phyloP scores from a whole-genome alignment of 2,329 filamentous ascomycete species.

The Paramyrothecium roridum region DNA sequence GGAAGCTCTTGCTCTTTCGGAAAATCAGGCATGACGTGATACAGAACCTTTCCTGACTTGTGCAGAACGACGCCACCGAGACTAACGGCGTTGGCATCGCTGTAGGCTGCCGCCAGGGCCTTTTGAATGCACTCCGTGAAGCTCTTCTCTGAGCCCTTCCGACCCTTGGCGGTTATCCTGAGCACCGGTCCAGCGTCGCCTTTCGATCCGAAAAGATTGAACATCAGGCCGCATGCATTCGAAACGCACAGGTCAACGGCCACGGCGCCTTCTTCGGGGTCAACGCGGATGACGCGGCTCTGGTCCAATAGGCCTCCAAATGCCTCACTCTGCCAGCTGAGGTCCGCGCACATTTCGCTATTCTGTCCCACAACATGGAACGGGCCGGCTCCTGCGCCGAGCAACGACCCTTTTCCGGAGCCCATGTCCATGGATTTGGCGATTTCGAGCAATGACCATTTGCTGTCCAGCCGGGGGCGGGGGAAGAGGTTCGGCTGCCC shows the following conservation, averaged over 20 bases:
- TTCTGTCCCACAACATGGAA: slow-evolving; percentile 38
- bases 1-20: slow-evolving; percentile 20
- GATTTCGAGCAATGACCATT: slow-evolving; percentile 27
- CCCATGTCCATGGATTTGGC: slow-evolving; percentile 32
- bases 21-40: slow-evolving; percentile 45
- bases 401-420: slow-evolving; percentile 22
- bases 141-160: slow-evolving; percentile 18
- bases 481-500: slow-evolving; percentile 38
- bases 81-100: slow-evolving; percentile 28
- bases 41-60: slow-evolving; percentile 28
- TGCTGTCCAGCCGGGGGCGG: slow-evolving; percentile 25
- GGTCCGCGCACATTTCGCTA: slow-evolving; percentile 36
- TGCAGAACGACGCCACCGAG: slow-evolving; percentile 39
- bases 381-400: slow-evolving; percentile 40
- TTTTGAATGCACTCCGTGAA: slow-evolving; percentile 29
- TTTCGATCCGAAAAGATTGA: slow-evolving; percentile 35
- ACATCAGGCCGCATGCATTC: slow-evolving; percentile 37
- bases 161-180: slow-evolving; percentile 27
- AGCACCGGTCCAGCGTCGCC: slow-evolving; percentile 30
- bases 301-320: slow-evolving; percentile 18
- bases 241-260: slow-evolving; percentile 17
- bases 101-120: slow-evolving; percentile 24
- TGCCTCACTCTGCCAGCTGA: slow-evolving; percentile 22
- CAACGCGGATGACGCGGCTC: slow-evolving; percentile 22
- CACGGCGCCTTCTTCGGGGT: slow-evolving; percentile 10